phyloP scores from a whole-genome alignment of 106 monocot species.

The Platanthera zijinensis region DNA sequence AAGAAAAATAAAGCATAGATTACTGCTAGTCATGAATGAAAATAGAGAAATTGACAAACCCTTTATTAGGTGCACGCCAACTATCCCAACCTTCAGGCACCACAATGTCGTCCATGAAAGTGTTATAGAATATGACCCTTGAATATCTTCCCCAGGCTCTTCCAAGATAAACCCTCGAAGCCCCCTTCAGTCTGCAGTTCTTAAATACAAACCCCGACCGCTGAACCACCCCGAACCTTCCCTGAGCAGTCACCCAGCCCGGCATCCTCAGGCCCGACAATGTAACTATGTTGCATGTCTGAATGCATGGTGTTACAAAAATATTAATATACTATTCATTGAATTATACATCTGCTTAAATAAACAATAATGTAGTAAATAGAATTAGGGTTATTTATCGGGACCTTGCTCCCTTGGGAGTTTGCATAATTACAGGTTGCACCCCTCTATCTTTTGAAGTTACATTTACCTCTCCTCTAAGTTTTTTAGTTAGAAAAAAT shows the following conservation, averaged over 20 bases:
- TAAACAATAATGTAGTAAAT: neutral
- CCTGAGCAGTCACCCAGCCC: slow-evolving; percentile 18
- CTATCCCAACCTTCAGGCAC: slow-evolving; percentile 31
- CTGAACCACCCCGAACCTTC: neutral
- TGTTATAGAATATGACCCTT: slow-evolving; percentile 26
- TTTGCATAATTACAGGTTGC: no score
- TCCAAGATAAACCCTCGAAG: slow-evolving; percentile 21
- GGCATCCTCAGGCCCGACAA: neutral
- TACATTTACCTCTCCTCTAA: no score
- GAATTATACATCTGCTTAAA: neutral
- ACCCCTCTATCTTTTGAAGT: no score
- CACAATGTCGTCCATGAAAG: slow-evolving; percentile 16
- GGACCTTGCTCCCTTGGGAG: no score
- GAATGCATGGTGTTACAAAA: no score
- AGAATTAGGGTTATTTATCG: no score
- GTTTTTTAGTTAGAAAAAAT: no score
- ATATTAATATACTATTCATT: neutral
- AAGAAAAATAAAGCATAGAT: neutral
- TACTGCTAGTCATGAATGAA: neutral
- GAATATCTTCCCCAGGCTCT: slow-evolving; percentile 28
- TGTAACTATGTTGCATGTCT: neutral
- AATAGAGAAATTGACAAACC: neutral
- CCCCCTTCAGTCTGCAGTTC: slow-evolving; percentile 14
- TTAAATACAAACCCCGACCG: slow-evolving; percentile 31
- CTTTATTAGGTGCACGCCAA: slow-evolving; percentile 9